Evolutionary conservation across 2,329 filamentous ascomycete species (phyloP).

Genomic region (Colletotrichum lini): DNA sequence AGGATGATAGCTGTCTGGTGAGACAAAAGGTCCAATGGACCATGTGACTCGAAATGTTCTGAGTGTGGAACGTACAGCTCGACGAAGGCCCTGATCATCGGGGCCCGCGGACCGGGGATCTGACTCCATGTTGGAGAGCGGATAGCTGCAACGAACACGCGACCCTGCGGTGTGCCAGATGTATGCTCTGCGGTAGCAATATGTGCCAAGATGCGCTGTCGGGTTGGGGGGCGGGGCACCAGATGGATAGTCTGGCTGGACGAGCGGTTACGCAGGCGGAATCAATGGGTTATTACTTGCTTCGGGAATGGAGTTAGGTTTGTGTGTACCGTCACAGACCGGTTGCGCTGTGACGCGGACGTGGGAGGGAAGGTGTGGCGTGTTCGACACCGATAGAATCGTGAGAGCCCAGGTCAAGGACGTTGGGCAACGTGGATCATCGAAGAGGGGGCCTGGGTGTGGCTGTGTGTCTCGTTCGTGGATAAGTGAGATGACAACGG

Average conservation of each 20-base stretch:
- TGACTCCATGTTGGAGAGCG: conserved; percentile 30
- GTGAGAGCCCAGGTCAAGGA: neutral
- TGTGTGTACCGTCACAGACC: neutral
- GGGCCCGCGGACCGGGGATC: conserved; percentile 43
- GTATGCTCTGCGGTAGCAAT: neutral
- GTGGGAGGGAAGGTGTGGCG: conserved; percentile 3
- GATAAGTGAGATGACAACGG: neutral
- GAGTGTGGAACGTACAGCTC: conserved; percentile 53
- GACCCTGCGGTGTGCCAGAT: neutral
- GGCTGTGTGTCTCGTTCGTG: neutral
- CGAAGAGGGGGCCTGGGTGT: neutral
- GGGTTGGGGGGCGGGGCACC: neutral
- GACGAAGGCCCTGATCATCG: conserved; percentile 53
- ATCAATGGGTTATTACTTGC: conserved; percentile 8
- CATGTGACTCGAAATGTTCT: conserved; percentile 17
- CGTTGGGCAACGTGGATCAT: neutral
- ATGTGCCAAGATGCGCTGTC: conserved; percentile 9
- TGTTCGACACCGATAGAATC: neutral
- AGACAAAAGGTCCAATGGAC: neutral
- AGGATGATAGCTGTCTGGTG: neutral
- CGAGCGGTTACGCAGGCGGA: neutral
- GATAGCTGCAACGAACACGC: neutral
- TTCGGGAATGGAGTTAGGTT: conserved; percentile 6
- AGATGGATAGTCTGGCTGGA: conserved; percentile 4
- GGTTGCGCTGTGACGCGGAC: neutral